phyloP scores from a whole-genome alignment of 2,329 filamentous ascomycete genomes.

The Venturia aucupariae region DNA sequence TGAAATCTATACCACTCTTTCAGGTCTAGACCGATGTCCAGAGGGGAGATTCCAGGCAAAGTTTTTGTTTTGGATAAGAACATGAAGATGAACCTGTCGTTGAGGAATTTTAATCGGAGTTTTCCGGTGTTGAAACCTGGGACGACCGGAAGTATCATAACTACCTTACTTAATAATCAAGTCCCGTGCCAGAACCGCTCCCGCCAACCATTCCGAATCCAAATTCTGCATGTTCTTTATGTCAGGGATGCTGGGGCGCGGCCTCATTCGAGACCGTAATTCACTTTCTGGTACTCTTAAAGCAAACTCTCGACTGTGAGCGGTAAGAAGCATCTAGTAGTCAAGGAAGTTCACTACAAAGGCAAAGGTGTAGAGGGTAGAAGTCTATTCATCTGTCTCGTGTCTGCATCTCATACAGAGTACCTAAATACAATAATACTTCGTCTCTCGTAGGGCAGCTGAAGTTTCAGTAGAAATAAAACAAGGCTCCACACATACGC shows the following conservation, averaged over 20 bases:
- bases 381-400: neutral
- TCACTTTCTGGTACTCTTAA: neutral
- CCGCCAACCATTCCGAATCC: neutral
- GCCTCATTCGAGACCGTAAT: neutral
- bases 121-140: neutral
- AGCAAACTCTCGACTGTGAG: no score
- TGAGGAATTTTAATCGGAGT: no score
- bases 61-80: no score
- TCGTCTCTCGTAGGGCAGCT: neutral
- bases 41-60: neutral
- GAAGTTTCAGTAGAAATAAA: neutral
- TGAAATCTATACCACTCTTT: neutral
- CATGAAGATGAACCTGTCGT: no score
- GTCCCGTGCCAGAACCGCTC: neutral
- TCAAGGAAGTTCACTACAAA: no score
- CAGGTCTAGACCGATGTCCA: neutral
- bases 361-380: neutral
- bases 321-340: no score
- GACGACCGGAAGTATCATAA: neutral
- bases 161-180: no score
- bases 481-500: neutral
- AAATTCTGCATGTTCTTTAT: neutral
- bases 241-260: neutral
- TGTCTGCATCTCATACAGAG: slow-evolving; percentile 1
- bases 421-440: slow-evolving; percentile 2